A percentile compares a stretch with the other conserved stretches of the same genome.
Evolutionary conservation across 495 filamentous ascomycete genomes (phyloP).

Genomic region (Neurospora intermedia): DNA sequence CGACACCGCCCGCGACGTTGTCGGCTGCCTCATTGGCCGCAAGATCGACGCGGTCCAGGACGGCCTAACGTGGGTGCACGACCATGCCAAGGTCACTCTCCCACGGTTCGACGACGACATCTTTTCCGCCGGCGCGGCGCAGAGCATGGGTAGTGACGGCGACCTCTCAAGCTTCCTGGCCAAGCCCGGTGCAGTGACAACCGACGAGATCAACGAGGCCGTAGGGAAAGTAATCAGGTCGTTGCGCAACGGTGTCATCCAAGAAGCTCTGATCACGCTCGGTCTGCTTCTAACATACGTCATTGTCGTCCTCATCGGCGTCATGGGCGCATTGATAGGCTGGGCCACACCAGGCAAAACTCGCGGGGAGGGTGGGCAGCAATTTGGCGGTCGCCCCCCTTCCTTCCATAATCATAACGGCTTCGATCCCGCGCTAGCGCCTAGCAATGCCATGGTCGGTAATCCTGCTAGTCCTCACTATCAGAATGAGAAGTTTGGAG

Average conservation of each 20-base stretch:
- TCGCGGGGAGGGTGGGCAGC: constrained; percentile 39
- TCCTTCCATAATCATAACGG: neutral
- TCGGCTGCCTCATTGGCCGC: constrained; percentile 65
- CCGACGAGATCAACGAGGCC: constrained; percentile 71
- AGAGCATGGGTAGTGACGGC: constrained; percentile 46
- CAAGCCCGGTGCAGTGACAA: constrained; percentile 52
- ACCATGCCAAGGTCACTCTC: constrained; percentile 75
- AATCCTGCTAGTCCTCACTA: neutral
- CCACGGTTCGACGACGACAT: constrained; percentile 68
- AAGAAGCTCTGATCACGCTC: constrained; percentile 67
- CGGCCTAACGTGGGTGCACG: constrained; percentile 79
- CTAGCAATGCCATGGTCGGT: neutral
- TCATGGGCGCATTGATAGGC: constrained; percentile 51
- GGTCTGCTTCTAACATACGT: constrained; percentile 65
- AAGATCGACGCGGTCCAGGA: constrained; percentile 68
- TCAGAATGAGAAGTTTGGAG: neutral
- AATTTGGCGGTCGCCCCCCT: constrained; percentile 3
- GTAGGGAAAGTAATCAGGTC: constrained; percentile 53
- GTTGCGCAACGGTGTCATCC: constrained; percentile 52
- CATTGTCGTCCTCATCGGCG: constrained; percentile 60
- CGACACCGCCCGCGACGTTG: constrained; percentile 58
- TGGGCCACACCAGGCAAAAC: constrained; percentile 40
- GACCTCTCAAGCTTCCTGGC: constrained; percentile 64
- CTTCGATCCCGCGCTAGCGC: neutral
- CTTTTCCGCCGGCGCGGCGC: constrained; percentile 69